A percentile compares a stretch with the other conserved stretches of the same genome.
Evolutionary conservation across 805 yeast species (phyloP).

Genomic region (Metschnikowia vanudenii): DNA sequence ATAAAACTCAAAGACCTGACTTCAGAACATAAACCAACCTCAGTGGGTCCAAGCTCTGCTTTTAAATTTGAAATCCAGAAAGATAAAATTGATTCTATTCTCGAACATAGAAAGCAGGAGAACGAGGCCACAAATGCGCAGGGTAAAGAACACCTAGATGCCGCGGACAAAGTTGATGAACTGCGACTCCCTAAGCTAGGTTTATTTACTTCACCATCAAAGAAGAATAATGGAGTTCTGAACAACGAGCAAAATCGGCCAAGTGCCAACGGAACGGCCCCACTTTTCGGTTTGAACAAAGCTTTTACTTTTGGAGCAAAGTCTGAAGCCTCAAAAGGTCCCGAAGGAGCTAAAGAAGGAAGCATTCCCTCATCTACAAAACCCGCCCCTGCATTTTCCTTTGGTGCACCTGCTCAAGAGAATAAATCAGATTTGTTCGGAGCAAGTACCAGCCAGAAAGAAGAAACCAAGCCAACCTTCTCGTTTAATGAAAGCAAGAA

Average conservation of each 20-base stretch:
- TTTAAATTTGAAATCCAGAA: slow-evolving; percentile 36
- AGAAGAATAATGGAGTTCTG: neutral
- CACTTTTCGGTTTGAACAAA: neutral
- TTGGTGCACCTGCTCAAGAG: slow-evolving; percentile 2
- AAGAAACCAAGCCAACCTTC: neutral
- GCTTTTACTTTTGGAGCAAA: neutral
- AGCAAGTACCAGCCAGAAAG: neutral
- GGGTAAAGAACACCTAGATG: neutral
- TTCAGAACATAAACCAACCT: neutral
- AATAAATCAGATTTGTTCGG: slow-evolving; percentile 17
- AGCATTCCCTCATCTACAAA: neutral
- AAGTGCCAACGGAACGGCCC: neutral
- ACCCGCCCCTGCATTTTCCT: neutral
- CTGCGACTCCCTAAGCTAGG: neutral
- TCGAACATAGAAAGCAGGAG: slow-evolving; percentile 7
- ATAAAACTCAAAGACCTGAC: slow-evolving; percentile 31
- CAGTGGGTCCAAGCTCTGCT: slow-evolving; percentile 35
- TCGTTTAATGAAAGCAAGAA: slow-evolving; percentile 1
- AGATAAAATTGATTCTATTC: slow-evolving; percentile 26
- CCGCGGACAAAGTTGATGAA: neutral
- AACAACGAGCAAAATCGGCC: neutral
- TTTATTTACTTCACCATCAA: neutral
- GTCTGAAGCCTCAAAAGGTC: neutral
- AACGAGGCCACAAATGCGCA: neutral
- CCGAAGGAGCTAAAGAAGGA: neutral